Percentiles rank a stretch among this genome's conserved stretches.
These are phyloP conservation scores for Elongisporangium anandrum DNA, from an alignment of 352 stramenopile genomes.

Conservation along the genomic window DNA sequence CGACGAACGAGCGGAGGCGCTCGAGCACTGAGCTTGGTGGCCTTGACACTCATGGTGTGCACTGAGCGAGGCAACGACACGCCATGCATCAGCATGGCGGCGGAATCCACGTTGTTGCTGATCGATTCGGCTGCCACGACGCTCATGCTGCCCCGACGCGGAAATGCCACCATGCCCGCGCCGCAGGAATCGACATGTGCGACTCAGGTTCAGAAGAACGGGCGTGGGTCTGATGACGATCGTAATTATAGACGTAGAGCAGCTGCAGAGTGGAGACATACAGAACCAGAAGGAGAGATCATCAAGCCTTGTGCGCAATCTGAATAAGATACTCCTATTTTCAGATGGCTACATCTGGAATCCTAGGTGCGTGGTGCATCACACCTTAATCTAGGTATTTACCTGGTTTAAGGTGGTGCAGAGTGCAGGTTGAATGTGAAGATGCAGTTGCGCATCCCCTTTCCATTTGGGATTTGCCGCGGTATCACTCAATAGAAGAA, in stretches of 20 bases:
- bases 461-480: background rate
- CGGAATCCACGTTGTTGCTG: background rate
- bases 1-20: background rate
- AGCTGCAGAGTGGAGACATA: background rate
- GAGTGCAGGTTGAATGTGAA: background rate
- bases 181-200: background rate
- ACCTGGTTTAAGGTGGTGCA: background rate
- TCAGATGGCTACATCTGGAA: background rate
- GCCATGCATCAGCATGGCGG: background rate
- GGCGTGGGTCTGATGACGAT: background rate
- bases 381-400: background rate
- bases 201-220: conserved; percentile 1
- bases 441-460: background rate
- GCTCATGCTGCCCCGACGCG: background rate
- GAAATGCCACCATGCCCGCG: background rate
- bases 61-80: background rate
- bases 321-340: background rate
- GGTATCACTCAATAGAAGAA: background rate
- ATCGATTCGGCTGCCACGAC: background rate
- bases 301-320: background rate
- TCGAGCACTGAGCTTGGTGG: background rate
- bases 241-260: background rate
- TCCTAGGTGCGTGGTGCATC: background rate
- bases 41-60: background rate
- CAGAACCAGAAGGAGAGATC: background rate